Conservation (phyloP, 2,329 filamentous ascomycete species). For the Phoma sp. region DNA sequence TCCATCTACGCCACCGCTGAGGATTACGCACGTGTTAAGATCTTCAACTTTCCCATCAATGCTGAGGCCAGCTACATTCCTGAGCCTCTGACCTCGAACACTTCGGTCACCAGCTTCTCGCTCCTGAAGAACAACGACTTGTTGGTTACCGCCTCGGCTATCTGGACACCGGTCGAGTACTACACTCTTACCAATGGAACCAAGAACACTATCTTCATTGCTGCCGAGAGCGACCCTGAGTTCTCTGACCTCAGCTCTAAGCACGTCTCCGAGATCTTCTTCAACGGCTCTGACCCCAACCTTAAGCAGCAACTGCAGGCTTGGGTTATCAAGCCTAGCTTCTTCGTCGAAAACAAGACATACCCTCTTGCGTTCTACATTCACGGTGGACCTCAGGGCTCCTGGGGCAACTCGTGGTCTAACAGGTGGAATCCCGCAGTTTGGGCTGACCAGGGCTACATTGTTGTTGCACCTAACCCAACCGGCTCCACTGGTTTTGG, state of each 20-base stretch:
- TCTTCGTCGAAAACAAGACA: slow-evolving; percentile 72
- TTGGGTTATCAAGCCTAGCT: slow-evolving; percentile 65
- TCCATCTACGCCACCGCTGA: slow-evolving; percentile 44
- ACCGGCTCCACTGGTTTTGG: slow-evolving; percentile 87
- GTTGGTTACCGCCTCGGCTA: slow-evolving; percentile 36
- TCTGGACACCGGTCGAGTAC: slow-evolving; percentile 44
- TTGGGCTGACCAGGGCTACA: slow-evolving; percentile 86
- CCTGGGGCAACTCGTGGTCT: slow-evolving; percentile 77
- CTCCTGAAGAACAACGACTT: slow-evolving; percentile 65
- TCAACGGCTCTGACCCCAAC: slow-evolving; percentile 63
- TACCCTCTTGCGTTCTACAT: slow-evolving; percentile 82
- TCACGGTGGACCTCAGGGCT: slow-evolving; percentile 81
- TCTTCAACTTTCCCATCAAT: slow-evolving; percentile 68
- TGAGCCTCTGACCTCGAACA: slow-evolving; percentile 53
- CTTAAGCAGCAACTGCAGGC: slow-evolving; percentile 67
- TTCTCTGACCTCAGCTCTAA: slow-evolving; percentile 67
- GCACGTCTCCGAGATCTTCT: slow-evolving; percentile 75
- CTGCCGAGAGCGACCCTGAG: slow-evolving; percentile 67
- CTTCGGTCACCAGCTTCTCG: slow-evolving; percentile 52
- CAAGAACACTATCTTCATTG: slow-evolving; percentile 60
- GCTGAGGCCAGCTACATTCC: slow-evolving; percentile 57
- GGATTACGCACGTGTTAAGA: slow-evolving; percentile 43
- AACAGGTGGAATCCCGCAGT: slow-evolving; percentile 85
- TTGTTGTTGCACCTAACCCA: slow-evolving; percentile 81
- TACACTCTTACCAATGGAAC: slow-evolving; percentile 35